These are phyloP conservation scores for Neckera pumila DNA, from an alignment of 225 moss, liverwort and hornwort genomes.

Conservation along the genomic window DNA sequence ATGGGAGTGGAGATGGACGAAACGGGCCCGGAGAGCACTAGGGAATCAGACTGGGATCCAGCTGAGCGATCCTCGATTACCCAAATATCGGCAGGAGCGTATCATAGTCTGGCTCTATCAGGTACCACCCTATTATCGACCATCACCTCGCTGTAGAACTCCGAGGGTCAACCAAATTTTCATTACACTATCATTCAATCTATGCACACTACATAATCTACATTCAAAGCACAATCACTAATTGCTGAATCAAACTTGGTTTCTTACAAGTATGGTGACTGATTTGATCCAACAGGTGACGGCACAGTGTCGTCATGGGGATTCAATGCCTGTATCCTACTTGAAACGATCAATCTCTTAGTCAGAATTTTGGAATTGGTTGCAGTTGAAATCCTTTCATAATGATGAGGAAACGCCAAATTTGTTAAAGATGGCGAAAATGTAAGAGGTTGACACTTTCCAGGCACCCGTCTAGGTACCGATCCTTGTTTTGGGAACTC, in stretches of 20 bases:
- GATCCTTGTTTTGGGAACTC: not conserved
- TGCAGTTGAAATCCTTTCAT: not conserved
- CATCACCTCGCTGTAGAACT: not conserved
- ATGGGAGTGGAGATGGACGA: not conserved
- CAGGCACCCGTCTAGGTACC: no score
- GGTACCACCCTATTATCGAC: not conserved
- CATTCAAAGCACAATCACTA: no score
- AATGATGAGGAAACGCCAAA: not conserved
- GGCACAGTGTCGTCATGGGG: conserved; percentile 54
- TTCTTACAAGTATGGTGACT: not conserved
- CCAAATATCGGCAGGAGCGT: conserved; percentile 26
- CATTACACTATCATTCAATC: not conserved
- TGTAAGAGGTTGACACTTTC: not conserved
- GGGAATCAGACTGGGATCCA: not conserved
- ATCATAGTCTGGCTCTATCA: conserved; percentile 40
- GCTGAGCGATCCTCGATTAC: not conserved
- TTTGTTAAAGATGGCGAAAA: not conserved
- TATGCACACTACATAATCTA: not conserved
- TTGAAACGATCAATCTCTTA: not conserved
- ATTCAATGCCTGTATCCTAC: conserved; percentile 60
- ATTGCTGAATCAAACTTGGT: not conserved
- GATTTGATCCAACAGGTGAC: conserved; percentile 16
- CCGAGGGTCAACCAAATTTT: not conserved
- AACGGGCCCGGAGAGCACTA: not conserved
- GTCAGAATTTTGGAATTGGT: not conserved